Base-by-base conservation (phyloP, 2,329 filamentous ascomycete genomes). In the Gremmenia infestans region DNA sequence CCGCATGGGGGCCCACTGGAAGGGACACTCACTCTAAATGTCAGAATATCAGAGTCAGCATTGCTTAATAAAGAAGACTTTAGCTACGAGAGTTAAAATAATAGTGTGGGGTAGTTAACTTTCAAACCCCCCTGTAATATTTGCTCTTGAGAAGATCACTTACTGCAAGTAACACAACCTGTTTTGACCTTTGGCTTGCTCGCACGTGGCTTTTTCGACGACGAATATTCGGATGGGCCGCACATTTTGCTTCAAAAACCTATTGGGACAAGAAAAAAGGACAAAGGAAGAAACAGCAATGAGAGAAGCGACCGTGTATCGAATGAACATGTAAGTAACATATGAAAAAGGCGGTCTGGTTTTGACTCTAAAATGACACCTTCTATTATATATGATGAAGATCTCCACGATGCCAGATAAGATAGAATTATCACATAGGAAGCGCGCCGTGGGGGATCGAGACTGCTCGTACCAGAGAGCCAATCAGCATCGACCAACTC, bases 121-220 rank as follows among this genome's bases (percentile, higher is more conserved):
- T 52, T 25, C 19, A 9, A 3, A 15, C 12, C 49, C 8, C 35
- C 5, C 36, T 28, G 12, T 23, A n/a, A 19, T 7, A 9, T 22
- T 35, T 45, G 43, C 28, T 9, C 28, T 19, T 19, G 15, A 50
- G 32, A 28, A 45, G n/a, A 11, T n/a, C 35, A 63, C 61, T 50
- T 51, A 63, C 83, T 86, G 83, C 83, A 87, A 67, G 81, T 85
- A 64, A 75, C 74, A 68, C 83, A 86, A 22, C 83, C 83, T 0
- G 82, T 85, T 71, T 83, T 86, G 56, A 85, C 82, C 66, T 86
- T 85, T 35, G 65, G 63, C 35, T 59, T 61, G 40, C 63, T 64
- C 6, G 64, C 62, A 50, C 65, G 53, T 17, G 57, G 54, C 28
- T 59, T 65, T 47, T 62, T 66, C 3, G 37, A 28, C 17, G 23